Evolutionary conservation across 176 grass and related monocot species (phyloP), one percentile per base, ranked within the genome.

Genomic region (Puya raimondii): DNA sequence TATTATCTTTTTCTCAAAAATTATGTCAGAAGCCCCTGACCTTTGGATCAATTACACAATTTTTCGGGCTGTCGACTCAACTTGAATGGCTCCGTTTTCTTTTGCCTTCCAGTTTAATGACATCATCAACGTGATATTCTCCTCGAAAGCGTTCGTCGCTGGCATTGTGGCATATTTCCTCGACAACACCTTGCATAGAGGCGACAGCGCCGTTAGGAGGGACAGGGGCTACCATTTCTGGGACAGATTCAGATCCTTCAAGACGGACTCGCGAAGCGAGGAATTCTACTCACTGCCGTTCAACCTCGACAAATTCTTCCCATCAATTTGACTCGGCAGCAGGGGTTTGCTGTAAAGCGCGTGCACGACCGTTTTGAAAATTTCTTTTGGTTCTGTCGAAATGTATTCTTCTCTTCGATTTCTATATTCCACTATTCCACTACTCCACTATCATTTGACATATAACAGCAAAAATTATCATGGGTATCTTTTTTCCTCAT

Each of bases 291-390:
- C 86, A 21, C 70, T 96, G 59, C 92, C 92, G 0, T 96, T 87
- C 49, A 96, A 96, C 25, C 84, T 96, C 51, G 77, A 87, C 81
- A 96, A 89, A 51, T 96, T 91, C 86, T 96, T 96, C 73, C 88
- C 92, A 1, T 86, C 92, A 9, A 82, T 87, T 66, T 96, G 81
- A 91, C 74, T 15, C 18, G 51, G 48, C 50, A 72, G 18, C 12
- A 9, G 18, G 0, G 23, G 51, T 77, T 21, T 27, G 49, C 23
- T 68, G 52, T 56, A 20, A 25, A 53, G 48, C 69, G 4, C 20
- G 48, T 74, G 4, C 20, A n/a, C 15, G 16, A 21, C 20, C 2
- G 17, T n/a, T 59, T 59, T 22, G 17, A 59, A 59, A 22, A 18
- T 59, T 42, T 42, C 33, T 42, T 42, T 59, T 22, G 5, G 56